phyloP scores from a whole-genome alignment of 2,329 filamentous ascomycete species.

The Alternaria brassicicola region DNA sequence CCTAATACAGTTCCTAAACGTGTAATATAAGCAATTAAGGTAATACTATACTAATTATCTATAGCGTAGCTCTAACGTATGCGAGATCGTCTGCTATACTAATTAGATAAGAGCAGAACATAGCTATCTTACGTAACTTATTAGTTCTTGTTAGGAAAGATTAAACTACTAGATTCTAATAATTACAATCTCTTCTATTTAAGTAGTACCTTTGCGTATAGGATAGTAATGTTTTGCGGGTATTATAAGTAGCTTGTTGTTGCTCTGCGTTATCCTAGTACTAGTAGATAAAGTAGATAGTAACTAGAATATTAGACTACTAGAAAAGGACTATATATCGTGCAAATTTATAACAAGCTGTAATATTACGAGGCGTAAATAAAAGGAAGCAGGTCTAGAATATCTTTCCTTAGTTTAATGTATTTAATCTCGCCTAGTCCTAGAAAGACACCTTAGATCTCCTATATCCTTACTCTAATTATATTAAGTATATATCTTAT shows the following conservation, averaged over 20 bases:
- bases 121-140: too few relatives aligned
- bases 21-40: not conserved
- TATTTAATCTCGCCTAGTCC: not conserved
- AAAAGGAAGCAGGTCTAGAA: not conserved
- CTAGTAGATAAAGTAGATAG: too few relatives aligned
- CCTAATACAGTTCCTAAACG: constrained; percentile 5
- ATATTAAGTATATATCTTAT: not conserved
- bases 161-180: too few relatives aligned
- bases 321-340: too few relatives aligned
- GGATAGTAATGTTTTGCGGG: too few relatives aligned
- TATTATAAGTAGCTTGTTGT: too few relatives aligned
- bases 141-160: too few relatives aligned
- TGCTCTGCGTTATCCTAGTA: too few relatives aligned
- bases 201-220: too few relatives aligned
- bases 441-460: not conserved
- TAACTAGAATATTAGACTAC: too few relatives aligned
- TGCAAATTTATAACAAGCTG: not conserved
- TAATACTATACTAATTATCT: not conserved
- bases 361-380: not conserved
- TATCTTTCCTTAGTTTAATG: not conserved
- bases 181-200: too few relatives aligned
- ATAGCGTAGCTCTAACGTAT: constrained; percentile 3
- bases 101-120: not conserved
- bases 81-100: not conserved
- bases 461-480: not conserved